A percentile compares a stretch with the other conserved stretches of the same genome.
Evolutionary conservation across 2,329 filamentous ascomycete genomes (phyloP).

Genomic region (Aureobasidium sp.): DNA sequence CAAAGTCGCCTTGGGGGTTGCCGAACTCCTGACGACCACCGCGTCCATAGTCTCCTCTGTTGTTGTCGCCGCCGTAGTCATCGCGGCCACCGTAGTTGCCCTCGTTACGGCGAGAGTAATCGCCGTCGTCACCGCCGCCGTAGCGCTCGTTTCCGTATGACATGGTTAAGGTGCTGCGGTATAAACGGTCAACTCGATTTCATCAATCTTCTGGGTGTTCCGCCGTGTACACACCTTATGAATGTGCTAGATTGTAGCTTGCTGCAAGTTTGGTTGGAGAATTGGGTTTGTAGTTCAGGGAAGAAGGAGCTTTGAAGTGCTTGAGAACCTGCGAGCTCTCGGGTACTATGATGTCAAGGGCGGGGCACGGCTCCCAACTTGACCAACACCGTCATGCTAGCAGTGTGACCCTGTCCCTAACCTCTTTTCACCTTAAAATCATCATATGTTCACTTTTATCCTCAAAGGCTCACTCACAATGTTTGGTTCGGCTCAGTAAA

Average conservation of each 20-base stretch:
- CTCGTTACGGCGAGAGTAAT: conserved; percentile 20
- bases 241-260: background rate
- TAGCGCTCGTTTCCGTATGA: conserved; percentile 28
- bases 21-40: conserved; percentile 16
- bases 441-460: background rate
- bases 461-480: background rate
- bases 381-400: background rate
- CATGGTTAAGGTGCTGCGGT: conserved; percentile 20
- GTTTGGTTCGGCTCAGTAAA: background rate
- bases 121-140: conserved; percentile 23
- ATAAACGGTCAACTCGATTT: background rate
- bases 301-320: background rate
- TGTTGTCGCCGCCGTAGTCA: conserved; percentile 11
- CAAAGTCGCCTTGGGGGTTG: conserved; percentile 12
- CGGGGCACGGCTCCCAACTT: background rate
- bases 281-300: background rate
- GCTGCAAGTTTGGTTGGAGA: background rate
- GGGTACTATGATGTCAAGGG: conserved; percentile 5
- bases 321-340: background rate
- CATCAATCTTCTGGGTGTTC: background rate
- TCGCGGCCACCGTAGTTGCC: conserved; percentile 20
- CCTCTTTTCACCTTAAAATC: background rate
- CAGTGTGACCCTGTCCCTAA: background rate
- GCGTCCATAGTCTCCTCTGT: conserved; percentile 19
- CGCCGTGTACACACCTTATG: background rate